These are phyloP conservation scores for Aspergillus novofumigatus DNA, from an alignment of 2,329 filamentous ascomycete genomes.

Conservation along the genomic window DNA sequence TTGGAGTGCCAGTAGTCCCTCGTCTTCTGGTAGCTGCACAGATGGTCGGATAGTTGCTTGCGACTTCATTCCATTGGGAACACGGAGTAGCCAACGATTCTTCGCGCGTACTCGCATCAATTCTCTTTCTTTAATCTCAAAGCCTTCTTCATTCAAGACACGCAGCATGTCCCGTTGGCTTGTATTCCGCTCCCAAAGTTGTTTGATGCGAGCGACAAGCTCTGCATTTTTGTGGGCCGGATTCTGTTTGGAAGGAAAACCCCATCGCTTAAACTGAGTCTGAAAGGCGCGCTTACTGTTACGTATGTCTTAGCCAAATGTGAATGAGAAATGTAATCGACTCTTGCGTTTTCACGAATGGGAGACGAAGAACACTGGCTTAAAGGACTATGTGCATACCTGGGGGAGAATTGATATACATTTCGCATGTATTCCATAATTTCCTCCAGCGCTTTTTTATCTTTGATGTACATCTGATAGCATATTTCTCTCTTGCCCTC, in stretches of 20 bases:
- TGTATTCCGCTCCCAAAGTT: conserved; percentile 74
- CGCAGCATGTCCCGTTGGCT: conserved; percentile 70
- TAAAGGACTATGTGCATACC: conserved; percentile 45
- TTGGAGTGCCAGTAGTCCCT: conserved; percentile 36
- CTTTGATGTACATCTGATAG: conserved; percentile 70
- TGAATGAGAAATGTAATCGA: not conserved
- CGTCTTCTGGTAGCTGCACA: conserved; percentile 29
- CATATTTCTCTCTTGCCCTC: conserved; percentile 62
- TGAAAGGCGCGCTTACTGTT: conserved; percentile 68
- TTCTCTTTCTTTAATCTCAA: conserved; percentile 66
- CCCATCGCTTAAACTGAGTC: conserved; percentile 72
- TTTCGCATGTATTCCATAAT: conserved; percentile 68
- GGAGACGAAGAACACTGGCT: conserved; percentile 1
- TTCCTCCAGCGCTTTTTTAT: conserved; percentile 68
- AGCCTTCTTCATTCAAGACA: conserved; percentile 67
- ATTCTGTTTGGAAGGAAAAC: conserved; percentile 70
- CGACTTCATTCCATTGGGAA: conserved; percentile 55
- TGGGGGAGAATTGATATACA: conserved; percentile 64
- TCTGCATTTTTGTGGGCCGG: conserved; percentile 65
- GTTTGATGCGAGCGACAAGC: conserved; percentile 65
- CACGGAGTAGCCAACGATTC: conserved; percentile 64
- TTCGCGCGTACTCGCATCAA: conserved; percentile 65
- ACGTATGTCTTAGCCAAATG: not conserved
- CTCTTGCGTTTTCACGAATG: not conserved
- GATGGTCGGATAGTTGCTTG: conserved; percentile 28